Percentiles rank a stretch among this genome's conserved stretches.
Conservation (phyloP, 148 eudicot species). For the Chenopodium suecicum region DNA sequence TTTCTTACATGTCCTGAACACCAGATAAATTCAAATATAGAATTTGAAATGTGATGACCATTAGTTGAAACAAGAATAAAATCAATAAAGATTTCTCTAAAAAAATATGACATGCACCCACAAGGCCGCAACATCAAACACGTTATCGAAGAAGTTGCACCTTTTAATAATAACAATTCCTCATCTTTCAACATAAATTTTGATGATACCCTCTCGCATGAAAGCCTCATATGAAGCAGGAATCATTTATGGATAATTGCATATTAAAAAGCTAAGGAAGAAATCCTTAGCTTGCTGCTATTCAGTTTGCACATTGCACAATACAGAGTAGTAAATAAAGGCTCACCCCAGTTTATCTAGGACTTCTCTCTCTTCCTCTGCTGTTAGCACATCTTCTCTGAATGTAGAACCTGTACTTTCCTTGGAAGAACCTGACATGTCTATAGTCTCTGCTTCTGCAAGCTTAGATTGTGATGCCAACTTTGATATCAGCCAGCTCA, state of each 20-base stretch:
- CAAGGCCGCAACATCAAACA: neutral
- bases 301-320: neutral
- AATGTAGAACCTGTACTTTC: slow-evolving; percentile 56
- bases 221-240: neutral
- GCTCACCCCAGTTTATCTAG: slow-evolving; percentile 62
- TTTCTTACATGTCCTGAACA: neutral
- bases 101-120: neutral
- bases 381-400: slow-evolving; percentile 60
- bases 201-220: neutral
- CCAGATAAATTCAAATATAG: neutral
- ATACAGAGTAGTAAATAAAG: neutral
- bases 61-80: neutral
- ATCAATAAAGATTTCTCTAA: too few species aligned
- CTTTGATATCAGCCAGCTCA: slow-evolving; percentile 89
- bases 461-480: slow-evolving; percentile 60
- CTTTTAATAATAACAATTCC: neutral
- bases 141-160: neutral
- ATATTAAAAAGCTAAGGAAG: neutral
- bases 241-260: neutral
- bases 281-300: neutral
- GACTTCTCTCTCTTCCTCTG: slow-evolving; percentile 67
- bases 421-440: slow-evolving; percentile 25
- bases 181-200: neutral
- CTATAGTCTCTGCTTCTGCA: slow-evolving; percentile 37
- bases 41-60: neutral